Evolutionary conservation across 352 stramenopile genomes (phyloP).

Genomic region (Porosira glacialis): DNA sequence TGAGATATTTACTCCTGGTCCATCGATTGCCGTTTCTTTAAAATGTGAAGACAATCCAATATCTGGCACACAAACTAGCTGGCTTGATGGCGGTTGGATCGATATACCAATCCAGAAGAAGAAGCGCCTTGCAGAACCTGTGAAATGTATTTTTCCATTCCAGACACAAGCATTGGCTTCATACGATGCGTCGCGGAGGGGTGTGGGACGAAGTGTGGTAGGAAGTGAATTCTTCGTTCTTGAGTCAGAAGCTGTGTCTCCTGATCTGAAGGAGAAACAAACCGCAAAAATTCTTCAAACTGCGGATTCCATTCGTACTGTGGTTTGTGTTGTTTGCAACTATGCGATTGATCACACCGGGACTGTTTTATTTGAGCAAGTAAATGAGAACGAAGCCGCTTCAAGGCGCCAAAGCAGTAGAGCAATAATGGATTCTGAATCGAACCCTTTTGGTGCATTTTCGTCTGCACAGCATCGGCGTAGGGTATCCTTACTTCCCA

Average conservation of each 20-base stretch:
- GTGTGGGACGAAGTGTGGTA: slow-evolving; percentile 10
- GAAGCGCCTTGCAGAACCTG: slow-evolving; percentile 63
- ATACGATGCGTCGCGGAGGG: slow-evolving; percentile 33
- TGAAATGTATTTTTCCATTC: slow-evolving; percentile 73
- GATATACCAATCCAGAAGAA: slow-evolving; percentile 67
- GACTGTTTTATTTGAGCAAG: slow-evolving; percentile 77
- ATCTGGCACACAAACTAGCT: slow-evolving; percentile 64
- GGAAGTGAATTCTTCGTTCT: slow-evolving; percentile 70
- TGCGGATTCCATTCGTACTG: slow-evolving; percentile 22
- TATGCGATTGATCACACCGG: slow-evolving; percentile 81
- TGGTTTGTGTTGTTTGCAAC: slow-evolving; percentile 73
- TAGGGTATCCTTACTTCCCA: slow-evolving; percentile 72
- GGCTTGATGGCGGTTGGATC: slow-evolving; percentile 75
- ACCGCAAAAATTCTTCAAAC: not conserved
- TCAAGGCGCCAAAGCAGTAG: slow-evolving; percentile 17
- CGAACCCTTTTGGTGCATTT: slow-evolving; percentile 70
- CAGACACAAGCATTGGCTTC: slow-evolving; percentile 42
- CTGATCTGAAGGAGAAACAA: slow-evolving; percentile 30
- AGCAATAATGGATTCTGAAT: slow-evolving; percentile 23
- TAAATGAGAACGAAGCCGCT: slow-evolving; percentile 21
- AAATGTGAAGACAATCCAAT: slow-evolving; percentile 69
- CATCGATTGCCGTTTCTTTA: slow-evolving; percentile 74
- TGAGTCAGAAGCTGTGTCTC: slow-evolving; percentile 58
- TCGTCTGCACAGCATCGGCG: slow-evolving; percentile 54
- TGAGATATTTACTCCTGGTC: slow-evolving; percentile 78